phyloP scores from a whole-genome alignment of 768 basidiomycete species.

The Boletus bicolor region DNA sequence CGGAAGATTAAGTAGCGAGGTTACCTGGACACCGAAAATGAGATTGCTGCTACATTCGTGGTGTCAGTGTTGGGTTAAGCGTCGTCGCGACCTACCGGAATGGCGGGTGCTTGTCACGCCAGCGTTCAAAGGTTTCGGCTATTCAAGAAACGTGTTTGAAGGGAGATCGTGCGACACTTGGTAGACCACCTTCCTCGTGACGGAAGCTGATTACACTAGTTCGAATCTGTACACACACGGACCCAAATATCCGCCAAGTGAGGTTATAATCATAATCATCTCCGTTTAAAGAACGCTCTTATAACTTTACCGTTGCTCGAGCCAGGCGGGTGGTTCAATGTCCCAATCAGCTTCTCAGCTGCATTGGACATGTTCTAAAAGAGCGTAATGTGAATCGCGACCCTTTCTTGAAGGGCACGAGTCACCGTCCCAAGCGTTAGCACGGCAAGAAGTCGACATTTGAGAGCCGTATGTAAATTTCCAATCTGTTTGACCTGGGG shows the following conservation, averaged over 20 bases:
- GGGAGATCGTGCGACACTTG: neutral
- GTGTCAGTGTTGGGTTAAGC: neutral
- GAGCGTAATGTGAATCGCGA: neutral
- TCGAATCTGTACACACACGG: neutral
- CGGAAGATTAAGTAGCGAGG: neutral
- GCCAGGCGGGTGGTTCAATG: neutral
- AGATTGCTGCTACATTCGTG: accelerated
- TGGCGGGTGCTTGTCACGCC: neutral
- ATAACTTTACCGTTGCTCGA: no score
- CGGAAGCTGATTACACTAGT: neutral
- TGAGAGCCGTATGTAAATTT: no score
- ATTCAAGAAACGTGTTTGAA: neutral
- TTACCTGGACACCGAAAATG: neutral
- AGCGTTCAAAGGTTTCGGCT: no score
- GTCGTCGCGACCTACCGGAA: neutral
- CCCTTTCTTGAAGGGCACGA: neutral
- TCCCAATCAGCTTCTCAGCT: neutral
- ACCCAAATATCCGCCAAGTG: constrained; percentile 2
- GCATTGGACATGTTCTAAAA: neutral
- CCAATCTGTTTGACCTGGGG: no score
- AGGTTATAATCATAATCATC: neutral
- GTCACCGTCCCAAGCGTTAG: neutral
- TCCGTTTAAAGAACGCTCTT: neutral
- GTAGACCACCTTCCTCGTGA: neutral
- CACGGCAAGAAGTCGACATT: neutral